These are phyloP conservation scores for Metschnikowia reukaufii DNA, from an alignment of 805 yeast genomes.

Conservation along the genomic window DNA sequence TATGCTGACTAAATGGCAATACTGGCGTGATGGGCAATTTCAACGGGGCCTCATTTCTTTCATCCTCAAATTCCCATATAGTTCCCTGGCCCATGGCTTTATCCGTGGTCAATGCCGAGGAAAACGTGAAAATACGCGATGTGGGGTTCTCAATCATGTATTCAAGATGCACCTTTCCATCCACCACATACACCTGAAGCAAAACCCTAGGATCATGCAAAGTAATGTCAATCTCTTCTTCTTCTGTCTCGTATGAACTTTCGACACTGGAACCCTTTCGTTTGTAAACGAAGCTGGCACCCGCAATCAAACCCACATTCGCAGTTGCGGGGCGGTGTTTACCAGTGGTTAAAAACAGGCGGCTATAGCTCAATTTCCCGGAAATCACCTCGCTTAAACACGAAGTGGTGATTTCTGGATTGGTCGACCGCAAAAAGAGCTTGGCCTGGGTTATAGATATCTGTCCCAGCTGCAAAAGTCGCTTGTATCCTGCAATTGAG, in stretches of 20 bases:
- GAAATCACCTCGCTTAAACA: conserved; percentile 8
- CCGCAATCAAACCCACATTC: conserved; percentile 22
- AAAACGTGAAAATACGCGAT: conserved; percentile 61
- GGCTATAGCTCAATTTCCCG: conserved; percentile 4
- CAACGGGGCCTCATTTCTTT: conserved; percentile 27
- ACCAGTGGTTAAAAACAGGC: conserved; percentile 36
- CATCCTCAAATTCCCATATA: conserved; percentile 16
- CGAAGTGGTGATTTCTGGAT: conserved; percentile 28
- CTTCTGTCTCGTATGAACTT: conserved; percentile 33
- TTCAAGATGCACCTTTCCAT: conserved; percentile 28
- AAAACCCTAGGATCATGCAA: conserved; percentile 70
- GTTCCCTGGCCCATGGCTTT: conserved; percentile 13
- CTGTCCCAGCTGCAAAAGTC: conserved; percentile 11
- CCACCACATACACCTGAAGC: conserved; percentile 31
- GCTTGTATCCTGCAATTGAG: conserved; percentile 7
- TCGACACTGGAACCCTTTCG: conserved; percentile 14
- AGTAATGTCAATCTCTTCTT: conserved; percentile 58
- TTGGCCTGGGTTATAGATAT: conserved; percentile 21
- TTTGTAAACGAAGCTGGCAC: conserved; percentile 17
- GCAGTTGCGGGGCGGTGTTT: conserved; percentile 41
- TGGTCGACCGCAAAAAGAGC: conserved; percentile 26
- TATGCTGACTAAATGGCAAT: conserved; percentile 59
- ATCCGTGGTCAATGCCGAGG: conserved; percentile 30
- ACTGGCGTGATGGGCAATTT: conserved; percentile 46
- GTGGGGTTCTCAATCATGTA: conserved; percentile 77